Evolutionary conservation across 805 yeast species (phyloP), one percentile per base, ranked within the genome.

Genomic region (Candida peoriensis): DNA sequence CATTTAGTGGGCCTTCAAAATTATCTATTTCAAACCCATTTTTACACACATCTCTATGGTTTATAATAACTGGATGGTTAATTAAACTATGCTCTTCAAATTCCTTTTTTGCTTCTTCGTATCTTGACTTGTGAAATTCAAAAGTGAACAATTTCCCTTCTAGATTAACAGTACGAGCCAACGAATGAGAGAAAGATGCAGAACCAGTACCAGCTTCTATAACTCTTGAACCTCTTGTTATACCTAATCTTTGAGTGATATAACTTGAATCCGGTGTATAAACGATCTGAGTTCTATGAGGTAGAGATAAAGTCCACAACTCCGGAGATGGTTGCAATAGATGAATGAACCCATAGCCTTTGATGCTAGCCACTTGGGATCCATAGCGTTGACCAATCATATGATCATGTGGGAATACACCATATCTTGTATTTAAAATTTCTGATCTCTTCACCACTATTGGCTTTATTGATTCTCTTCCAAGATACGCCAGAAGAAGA

Each of bases 141-240:
- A 74, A 93, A 7, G 96, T 81, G 64, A 73, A 90, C 2, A 93
- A 64, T 21, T 65, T 66, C 1, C 96, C 95, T 1, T 49, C 51
- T 1, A 31, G 30, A 2, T 45, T 34, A 3, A 84, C 79, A 0
- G 93, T 76, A 50, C 99, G 73, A 2, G 95, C 82, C 57, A 93
- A 76, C 0, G 96, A 81, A 61, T 93, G 99, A 4, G 96, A 83
- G 53, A 93, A 86, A 1, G 96, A 87, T 0, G 94, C 99, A 6
- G 96, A 84, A 0, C 98, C 99, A 0, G 99, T 93, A 24, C 99
- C 99, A 1, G 97, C 96, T 62, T 93, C 99, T 30, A 93, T 81
- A 10, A 93, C 94, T 39, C 76, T 63, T 1, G 87, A 72, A 2
- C 90, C 89, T 11, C 85, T 76, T 14, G 74, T 66, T 36, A 93